Evolutionary conservation across 768 basidiomycete genomes (phyloP), one percentile per base, ranked within the genome.

Genomic region (Leccinum fibrillosum): DNA sequence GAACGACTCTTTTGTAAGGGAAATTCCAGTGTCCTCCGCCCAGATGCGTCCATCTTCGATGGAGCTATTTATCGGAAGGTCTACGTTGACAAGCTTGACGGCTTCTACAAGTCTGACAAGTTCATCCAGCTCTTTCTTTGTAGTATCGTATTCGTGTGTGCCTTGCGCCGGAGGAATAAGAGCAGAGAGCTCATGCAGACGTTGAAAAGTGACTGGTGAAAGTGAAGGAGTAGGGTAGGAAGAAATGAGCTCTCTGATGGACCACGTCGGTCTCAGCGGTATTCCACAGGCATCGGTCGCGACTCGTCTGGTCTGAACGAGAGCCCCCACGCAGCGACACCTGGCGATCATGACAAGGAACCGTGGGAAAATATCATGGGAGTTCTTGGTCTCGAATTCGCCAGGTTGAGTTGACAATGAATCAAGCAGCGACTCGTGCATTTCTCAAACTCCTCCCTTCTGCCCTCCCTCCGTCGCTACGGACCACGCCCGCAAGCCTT

Each of bases 51-150:
- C 77, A 55, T 81, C 80, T 12, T 78, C 74, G 12, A 78, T 64
- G 47, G 60, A 53, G 7, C 45, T 23, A 19, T 62, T 59, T 49
- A 55, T 45, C 77, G 65, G 77, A 49, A 35, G 52, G n/a, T 68
- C 66, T 13, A 72, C 52, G 23, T 81, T 72, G 47, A 88, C 84
- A 25, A 88, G 70, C 70, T 83, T 89, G 53, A 92, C 90, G 3
- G 91, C 91, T 66, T 93, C 90, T 13, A 94, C 91, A 10, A 94
- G 77, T 60, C 79, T 82, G 56, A 92, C 76, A 52, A 94, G 80
- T 54, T 86, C 86, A 62, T 88, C 86, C 60, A 94, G 72, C 60
- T 89, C 85, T 44, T 63, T 59, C 59, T 83, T 86, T 45, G 88
- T 73, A 19, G 70, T 68, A 3, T 68, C 64, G 61, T 86, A 80